Evolutionary conservation across 768 basidiomycete genomes (phyloP).

Genomic region (Pleurotus tuber-regium): DNA sequence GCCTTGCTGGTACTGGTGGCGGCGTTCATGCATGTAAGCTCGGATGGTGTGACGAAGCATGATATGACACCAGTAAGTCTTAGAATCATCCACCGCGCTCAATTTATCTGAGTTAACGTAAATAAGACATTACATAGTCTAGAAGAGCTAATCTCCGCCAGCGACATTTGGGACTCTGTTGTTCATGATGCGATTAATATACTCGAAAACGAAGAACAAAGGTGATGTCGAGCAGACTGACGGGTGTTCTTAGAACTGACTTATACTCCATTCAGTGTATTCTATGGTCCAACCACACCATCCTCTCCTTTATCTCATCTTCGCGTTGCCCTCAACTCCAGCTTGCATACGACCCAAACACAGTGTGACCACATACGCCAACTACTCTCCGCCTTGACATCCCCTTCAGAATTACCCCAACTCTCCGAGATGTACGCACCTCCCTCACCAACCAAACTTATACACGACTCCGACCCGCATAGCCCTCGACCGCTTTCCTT

Average conservation of each 20-base stretch:
- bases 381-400: slow-evolving; percentile 73
- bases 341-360: slow-evolving; percentile 70
- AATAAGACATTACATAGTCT: slow-evolving; percentile 62
- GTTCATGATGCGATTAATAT: slow-evolving; percentile 65
- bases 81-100: slow-evolving; percentile 3
- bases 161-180: slow-evolving; percentile 70
- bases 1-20: neutral
- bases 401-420: slow-evolving; percentile 68
- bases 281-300: slow-evolving; percentile 41
- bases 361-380: slow-evolving; percentile 84
- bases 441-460: slow-evolving; percentile 49
- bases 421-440: slow-evolving; percentile 89
- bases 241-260: too few species aligned
- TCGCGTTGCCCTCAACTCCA: slow-evolving; percentile 69
- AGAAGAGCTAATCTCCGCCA: slow-evolving; percentile 64
- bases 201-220: slow-evolving; percentile 70
- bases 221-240: too few species aligned
- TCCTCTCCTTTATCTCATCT: slow-evolving; percentile 55
- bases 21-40: slow-evolving; percentile 20
- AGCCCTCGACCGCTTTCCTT: slow-evolving; percentile 45
- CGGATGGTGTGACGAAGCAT: slow-evolving; percentile 18
- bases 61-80: slow-evolving; percentile 56
- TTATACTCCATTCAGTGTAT: slow-evolving; percentile 26
- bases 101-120: neutral
- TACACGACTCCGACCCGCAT: slow-evolving; percentile 21